Base-by-base conservation (phyloP, 768 basidiomycete genomes). In the Auriscalpium vulgare region DNA sequence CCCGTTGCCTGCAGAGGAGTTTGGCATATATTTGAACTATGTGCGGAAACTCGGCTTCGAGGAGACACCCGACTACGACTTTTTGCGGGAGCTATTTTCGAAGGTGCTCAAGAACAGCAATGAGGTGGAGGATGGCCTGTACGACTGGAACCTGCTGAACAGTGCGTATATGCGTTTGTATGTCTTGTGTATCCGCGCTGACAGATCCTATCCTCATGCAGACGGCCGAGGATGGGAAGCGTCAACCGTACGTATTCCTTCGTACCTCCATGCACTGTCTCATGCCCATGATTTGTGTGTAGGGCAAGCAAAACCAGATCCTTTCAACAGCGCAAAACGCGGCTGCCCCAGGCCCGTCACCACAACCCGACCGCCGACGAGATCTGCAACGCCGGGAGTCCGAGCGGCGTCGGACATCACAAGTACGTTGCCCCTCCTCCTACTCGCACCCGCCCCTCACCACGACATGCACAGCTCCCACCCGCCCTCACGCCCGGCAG, bases 11-110 rank as follows among this genome's bases (percentile, higher is more conserved):
- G 21, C 71, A 97, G 97, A 98, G 77, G 97, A 98, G 73, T 99
- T 98, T 66, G 87, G 86, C 54, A 98, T 99, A 67, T 99, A 98
- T 72, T 80, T 99, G 51, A 98, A 98, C 75, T 99, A 99, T 72
- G 97, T 98, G 59, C 87, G 97, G 59, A 99, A 97, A 69, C 84
- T 99, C 61, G 97, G 95, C 13, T 99, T 99, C 70, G 97, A 98
- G 69, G 97, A 99, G 74, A 91, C 94, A 19, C 97, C 97, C 44
- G 97, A 99, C 73, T 99, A 99, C 68, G 95, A 98, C 67, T 99
- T 99, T 74, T 71, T 99, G 65, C 82, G 95, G 58, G 97, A 97
- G 64, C 76, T 99, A 53, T 97, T 98, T 69, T 79, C 86, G 55
- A 97, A 97, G 69, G 87, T 97, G 50, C 77, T 98, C 73, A 94